phyloP scores from a whole-genome alignment of 306 rosid species.

The Cucumis hystrix region DNA sequence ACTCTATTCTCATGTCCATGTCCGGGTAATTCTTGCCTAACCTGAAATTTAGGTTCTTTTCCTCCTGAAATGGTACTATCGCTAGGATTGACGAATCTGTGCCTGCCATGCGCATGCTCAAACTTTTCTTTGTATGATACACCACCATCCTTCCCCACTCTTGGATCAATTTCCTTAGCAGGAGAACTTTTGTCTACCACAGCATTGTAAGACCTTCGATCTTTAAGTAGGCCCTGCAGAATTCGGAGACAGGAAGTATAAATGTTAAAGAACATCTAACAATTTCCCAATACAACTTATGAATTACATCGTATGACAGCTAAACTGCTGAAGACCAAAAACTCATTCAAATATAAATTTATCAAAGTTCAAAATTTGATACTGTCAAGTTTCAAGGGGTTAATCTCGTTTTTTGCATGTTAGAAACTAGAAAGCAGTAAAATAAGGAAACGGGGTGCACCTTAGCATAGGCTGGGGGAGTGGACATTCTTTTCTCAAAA shows the following conservation, averaged over 20 bases:
- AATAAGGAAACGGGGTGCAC: conserved; percentile 22
- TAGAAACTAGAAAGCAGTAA: conserved; percentile 6
- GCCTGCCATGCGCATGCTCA: conserved; percentile 15
- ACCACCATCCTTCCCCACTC: conserved; percentile 34
- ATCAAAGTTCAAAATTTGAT: neutral
- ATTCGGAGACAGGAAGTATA: conserved; percentile 12
- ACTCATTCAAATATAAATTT: neutral
- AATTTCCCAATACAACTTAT: neutral
- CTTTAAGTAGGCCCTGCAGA: conserved; percentile 48
- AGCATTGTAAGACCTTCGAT: conserved; percentile 15
- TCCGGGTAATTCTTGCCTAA: conserved; percentile 25
- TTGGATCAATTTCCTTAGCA: conserved; percentile 24
- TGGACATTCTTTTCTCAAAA: conserved; percentile 67
- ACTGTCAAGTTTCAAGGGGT: neutral
- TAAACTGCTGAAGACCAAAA: neutral
- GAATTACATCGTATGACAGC: neutral
- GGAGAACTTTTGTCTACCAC: conserved; percentile 16
- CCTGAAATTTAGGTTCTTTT: conserved; percentile 23
- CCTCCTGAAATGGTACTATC: conserved; percentile 26
- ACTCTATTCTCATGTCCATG: conserved; percentile 29
- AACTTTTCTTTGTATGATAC: conserved; percentile 16
- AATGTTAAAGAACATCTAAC: neutral
- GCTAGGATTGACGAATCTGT: conserved; percentile 24
- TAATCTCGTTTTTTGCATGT: neutral
- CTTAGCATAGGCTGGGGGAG: conserved; percentile 36